Conservation (phyloP, 352 stramenopile genomes). For the Phytophthora agathidicida region DNA sequence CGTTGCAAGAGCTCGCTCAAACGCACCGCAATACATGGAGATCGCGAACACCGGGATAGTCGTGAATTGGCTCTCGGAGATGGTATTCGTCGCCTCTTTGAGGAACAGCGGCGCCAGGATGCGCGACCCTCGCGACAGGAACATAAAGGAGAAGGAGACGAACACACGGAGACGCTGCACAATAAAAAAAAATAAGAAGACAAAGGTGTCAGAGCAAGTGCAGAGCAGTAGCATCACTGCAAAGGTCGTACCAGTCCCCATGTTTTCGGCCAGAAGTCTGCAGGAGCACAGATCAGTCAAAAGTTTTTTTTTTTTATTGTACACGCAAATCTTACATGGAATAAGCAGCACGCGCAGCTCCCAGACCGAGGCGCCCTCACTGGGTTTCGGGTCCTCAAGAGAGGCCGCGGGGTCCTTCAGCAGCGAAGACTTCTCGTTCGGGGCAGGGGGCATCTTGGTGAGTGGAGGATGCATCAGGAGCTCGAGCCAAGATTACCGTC, state of each 20-base stretch:
- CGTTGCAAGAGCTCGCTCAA: background rate
- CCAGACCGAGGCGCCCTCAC: constrained; percentile 46
- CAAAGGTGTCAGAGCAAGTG: background rate
- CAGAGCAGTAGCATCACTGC: background rate
- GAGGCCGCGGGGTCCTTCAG: constrained; percentile 32
- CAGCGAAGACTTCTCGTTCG: constrained; percentile 45
- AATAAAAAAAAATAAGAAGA: background rate
- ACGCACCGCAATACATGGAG: constrained; percentile 65
- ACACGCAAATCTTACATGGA: constrained; percentile 49
- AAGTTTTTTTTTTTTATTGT: background rate
- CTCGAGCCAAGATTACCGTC: constrained; percentile 20
- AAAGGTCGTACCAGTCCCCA: constrained; percentile 53
- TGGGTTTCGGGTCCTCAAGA: constrained; percentile 34
- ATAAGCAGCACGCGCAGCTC: constrained; percentile 73
- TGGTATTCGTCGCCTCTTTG: constrained; percentile 65
- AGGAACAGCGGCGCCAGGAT: constrained; percentile 79
- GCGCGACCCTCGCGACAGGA: constrained; percentile 65
- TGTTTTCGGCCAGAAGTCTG: constrained; percentile 80
- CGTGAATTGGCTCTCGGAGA: constrained; percentile 46
- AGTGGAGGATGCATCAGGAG: constrained; percentile 9
- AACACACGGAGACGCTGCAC: constrained; percentile 61
- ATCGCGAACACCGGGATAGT: constrained; percentile 55
- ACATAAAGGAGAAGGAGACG: constrained; percentile 73
- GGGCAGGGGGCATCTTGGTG: constrained; percentile 30
- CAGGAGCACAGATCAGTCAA: constrained; percentile 5